Evolutionary conservation across 1,139 yeast genomes (phyloP), one percentile per base, ranked within the genome.

Genomic region (Blastobotrys persicus): DNA sequence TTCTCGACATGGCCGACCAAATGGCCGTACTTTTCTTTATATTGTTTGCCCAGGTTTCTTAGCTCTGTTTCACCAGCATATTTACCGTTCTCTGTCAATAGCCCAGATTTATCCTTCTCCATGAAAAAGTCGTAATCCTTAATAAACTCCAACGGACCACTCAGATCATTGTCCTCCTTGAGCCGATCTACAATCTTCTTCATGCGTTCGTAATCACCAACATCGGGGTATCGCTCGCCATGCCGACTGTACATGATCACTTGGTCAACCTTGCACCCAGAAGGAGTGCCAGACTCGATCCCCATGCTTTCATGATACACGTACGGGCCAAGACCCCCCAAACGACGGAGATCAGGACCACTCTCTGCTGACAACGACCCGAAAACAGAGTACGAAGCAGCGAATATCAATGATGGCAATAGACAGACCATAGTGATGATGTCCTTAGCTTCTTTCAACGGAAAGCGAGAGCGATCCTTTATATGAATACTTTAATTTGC

Each of bases 201-300:
- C 55, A 58, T 54, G 28, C 47, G 52, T 12, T 42, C 50, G 33
- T 53, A 61, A 43, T 50, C 55, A 45, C 49, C 33, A 26, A 52
- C 44, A 31, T 59, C 63, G 14, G 88, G 88, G 62, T 73, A 85
- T 59, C 92, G 71, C 61, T 83, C 89, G n/a, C 91, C 92, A 59
- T 85, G 92, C 62, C 92, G 77, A 51, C 77, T 73, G 45, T 80
- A 67, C 53, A 80, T 66, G 55, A 80, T 82, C n/a, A 83, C 86
- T 63, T 82, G 88, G 53, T 81, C 82, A 44, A 83, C 72, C 7
- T 69, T 63, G 61, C 87, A 79, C 44, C 73, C 72, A 2, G 63
- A 70, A 7, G 89, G 88, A 1, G 68, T 57, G 20, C 67, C 70
- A 6, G 69, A 61, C 43, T 65, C 61, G 42, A 77, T 66, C 4